phyloP scores from a whole-genome alignment of 306 rosid species.

The Carpinus fangiana region DNA sequence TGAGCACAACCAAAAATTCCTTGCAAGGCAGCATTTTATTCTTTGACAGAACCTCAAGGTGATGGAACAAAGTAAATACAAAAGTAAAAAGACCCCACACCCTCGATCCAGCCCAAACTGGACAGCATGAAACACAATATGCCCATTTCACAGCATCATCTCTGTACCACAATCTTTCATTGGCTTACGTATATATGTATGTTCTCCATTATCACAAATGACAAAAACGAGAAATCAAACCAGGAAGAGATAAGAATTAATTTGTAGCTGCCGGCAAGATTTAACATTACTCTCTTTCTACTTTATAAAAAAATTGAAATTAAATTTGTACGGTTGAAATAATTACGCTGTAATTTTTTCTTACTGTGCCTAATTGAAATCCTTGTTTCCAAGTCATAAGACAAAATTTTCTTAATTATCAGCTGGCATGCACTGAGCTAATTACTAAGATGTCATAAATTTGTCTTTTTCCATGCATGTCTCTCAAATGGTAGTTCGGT shows the following conservation, averaged over 20 bases:
- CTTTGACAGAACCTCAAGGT: neutral
- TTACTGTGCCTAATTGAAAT: no score
- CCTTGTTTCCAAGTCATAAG: neutral
- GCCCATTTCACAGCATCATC: neutral
- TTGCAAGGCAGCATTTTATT: neutral
- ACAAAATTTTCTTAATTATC: neutral
- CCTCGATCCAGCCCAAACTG: no score
- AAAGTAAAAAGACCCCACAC: neutral
- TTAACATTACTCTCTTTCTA: no score
- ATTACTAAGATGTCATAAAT: neutral
- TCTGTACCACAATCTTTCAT: neutral
- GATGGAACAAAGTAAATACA: neutral
- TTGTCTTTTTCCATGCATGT: neutral
- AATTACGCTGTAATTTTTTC: no score
- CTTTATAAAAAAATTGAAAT: no score
- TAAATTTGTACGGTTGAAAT: no score
- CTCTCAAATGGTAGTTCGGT: neutral
- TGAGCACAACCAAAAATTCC: no score
- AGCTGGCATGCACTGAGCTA: neutral
- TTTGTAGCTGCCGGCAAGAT: neutral
- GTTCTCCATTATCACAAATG: no score
- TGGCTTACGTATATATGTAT: no score
- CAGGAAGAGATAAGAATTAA: neutral
- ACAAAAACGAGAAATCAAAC: neutral
- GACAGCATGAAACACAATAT: neutral